Percentiles rank a stretch among this genome's conserved stretches.
Conservation (phyloP, 768 basidiomycete species). For the Hysterangium stoloniferum region DNA sequence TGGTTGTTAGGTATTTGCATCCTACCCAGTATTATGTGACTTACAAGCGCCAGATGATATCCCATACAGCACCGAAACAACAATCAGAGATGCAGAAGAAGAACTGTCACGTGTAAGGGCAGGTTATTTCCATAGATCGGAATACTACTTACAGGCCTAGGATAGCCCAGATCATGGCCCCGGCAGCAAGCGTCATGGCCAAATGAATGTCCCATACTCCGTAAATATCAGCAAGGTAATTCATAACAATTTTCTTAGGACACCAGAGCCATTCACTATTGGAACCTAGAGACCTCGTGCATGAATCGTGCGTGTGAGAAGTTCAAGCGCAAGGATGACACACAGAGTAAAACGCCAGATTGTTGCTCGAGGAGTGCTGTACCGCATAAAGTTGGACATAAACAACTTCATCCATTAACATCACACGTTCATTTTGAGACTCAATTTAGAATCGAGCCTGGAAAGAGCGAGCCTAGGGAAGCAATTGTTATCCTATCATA, state of each 20-base stretch:
- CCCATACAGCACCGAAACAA: neutral
- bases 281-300: neutral
- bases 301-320: neutral
- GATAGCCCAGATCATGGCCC: neutral
- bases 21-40: neutral
- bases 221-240: neutral
- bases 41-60: neutral
- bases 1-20: neutral
- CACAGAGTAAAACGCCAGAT: neutral
- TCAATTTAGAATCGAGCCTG: neutral
- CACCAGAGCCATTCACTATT: neutral
- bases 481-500: neutral
- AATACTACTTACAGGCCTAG: neutral
- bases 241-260: neutral
- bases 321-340: neutral
- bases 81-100: neutral
- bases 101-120: neutral
- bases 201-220: neutral
- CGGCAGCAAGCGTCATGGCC: neutral
- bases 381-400: neutral
- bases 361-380: neutral
- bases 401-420: neutral
- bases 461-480: neutral
- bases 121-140: neutral
- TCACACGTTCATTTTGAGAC: neutral